Base-by-base conservation (phyloP, 2,329 filamentous ascomycete genomes). In the Penicillium hesseltinei region DNA sequence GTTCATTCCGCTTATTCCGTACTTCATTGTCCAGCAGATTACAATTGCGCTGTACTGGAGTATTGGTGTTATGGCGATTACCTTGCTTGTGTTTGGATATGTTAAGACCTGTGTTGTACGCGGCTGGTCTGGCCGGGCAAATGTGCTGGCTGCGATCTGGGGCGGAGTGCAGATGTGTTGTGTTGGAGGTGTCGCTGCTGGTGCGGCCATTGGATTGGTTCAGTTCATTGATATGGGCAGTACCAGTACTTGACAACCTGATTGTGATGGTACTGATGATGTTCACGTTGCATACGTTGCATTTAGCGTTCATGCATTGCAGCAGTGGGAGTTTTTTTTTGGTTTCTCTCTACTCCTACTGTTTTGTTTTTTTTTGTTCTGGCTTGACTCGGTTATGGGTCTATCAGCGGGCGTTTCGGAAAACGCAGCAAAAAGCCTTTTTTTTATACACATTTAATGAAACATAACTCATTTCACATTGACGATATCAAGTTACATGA, bases 1-100 rank as follows among this genome's bases (percentile, higher is more conserved):
- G 0, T 77, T 90, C 53, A 81, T 90, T n/a, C 88, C 88, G 15
- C 80, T 90, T 66, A 73, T 88, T 42, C 88, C 88, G 0, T 91
- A 91, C 74, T 86, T 90, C 62, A 78, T 88, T 54, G 76, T 80
- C 19, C 60, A 77, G 5, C 67, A 76, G 27, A 77, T 83, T 6
- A 66, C 74, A 35, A 60, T 70, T 17, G 82, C 81, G 8, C 74
- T 92, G 50, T 78, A 81, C 56, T 75, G 66, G 62, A 77, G 75
- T 54, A 73, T 76, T 54, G 73, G 67, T 1, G 72, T 78, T 10
- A 78, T 78, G 75, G 76, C 60, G 0, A 62, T 78, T 19, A 75
- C 75, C 4, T 57, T 78, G 48, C 62, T 77, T 29, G 68, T 66
- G 5, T 78, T 78, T 62, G 76, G 76, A 1, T 78, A 76, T 47